phyloP scores from a whole-genome alignment of 805 yeast genomes.

The Metschnikowia lochheadii region DNA sequence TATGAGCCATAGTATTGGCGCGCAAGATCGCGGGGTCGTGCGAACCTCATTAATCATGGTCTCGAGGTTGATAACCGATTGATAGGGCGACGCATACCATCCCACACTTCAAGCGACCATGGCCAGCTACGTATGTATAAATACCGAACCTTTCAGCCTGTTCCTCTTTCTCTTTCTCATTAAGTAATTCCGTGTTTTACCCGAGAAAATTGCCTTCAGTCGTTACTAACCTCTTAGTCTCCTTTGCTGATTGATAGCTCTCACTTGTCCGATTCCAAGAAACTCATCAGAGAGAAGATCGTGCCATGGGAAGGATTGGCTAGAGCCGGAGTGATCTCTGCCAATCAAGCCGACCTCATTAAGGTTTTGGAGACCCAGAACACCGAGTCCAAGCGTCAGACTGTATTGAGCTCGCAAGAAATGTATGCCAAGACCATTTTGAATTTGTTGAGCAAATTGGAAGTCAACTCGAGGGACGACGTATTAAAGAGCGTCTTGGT shows the following conservation, averaged over 20 bases:
- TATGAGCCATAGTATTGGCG: not conserved
- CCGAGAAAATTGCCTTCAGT: not conserved
- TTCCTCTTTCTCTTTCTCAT: not conserved
- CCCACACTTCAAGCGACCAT: slow-evolving; percentile 1
- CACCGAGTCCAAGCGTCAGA: slow-evolving; percentile 37
- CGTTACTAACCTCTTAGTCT: slow-evolving; percentile 17
- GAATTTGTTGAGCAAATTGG: slow-evolving; percentile 48
- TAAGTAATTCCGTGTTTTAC: not conserved
- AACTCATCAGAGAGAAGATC: slow-evolving; percentile 69
- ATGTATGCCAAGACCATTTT: slow-evolving; percentile 53
- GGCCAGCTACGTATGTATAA: slow-evolving; percentile 6
- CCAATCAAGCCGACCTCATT: slow-evolving; percentile 62
- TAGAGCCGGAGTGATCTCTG: slow-evolving; percentile 62
- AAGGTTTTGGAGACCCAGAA: slow-evolving; percentile 51
- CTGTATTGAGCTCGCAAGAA: slow-evolving; percentile 43
- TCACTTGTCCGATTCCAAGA: slow-evolving; percentile 59
- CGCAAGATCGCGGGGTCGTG: slow-evolving; percentile 4
- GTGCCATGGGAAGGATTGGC: slow-evolving; percentile 92
- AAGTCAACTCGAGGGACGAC: slow-evolving; percentile 49
- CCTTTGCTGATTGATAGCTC: slow-evolving; percentile 57
- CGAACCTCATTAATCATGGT: not conserved
- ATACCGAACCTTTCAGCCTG: not conserved
- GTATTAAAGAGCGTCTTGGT: slow-evolving; percentile 63
- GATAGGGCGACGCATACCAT: slow-evolving; percentile 1
- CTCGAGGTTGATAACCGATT: slow-evolving; percentile 4